Conservation (phyloP, 2,329 filamentous ascomycete genomes). For the Hymenoscyphus fraxineus region DNA sequence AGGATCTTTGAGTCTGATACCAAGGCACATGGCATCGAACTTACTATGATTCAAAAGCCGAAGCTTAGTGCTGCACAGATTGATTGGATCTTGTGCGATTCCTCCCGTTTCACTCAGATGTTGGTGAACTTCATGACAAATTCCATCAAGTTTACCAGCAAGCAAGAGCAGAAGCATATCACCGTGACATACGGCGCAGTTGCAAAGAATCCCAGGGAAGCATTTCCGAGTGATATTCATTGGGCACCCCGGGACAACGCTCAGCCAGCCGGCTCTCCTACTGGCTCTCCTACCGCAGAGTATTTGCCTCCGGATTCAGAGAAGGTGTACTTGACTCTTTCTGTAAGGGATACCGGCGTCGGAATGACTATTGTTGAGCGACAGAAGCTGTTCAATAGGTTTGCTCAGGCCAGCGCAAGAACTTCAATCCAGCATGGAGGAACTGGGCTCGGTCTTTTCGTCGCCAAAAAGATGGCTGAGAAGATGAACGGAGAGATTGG, state of each 20-base stretch:
- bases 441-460: conserved; percentile 74
- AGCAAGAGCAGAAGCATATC: conserved; percentile 54
- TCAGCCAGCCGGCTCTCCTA: conserved; percentile 14
- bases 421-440: conserved; percentile 72
- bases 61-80: conserved; percentile 56
- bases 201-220: conserved; percentile 17
- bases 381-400: conserved; percentile 71
- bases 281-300: conserved; percentile 22
- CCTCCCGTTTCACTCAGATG: conserved; percentile 71
- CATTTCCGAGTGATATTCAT: conserved; percentile 7
- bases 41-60: conserved; percentile 60
- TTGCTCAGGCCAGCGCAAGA: conserved; percentile 74
- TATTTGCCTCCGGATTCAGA: conserved; percentile 30
- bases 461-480: conserved; percentile 74
- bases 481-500: conserved; percentile 78
- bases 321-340: conserved; percentile 65
- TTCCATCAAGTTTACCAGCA: conserved; percentile 76
- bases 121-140: conserved; percentile 79
- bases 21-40: conserved; percentile 62
- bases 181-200: conserved; percentile 36
- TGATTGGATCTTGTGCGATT: conserved; percentile 67
- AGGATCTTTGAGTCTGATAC: conserved; percentile 79
- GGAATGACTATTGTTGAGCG: conserved; percentile 67
- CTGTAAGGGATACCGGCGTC: conserved; percentile 72
- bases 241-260: conserved; percentile 18